Evolutionary conservation across 83 land plant species (phyloP), one percentile per base, ranked within the genome.

Genomic region (Picea engelmannii): DNA sequence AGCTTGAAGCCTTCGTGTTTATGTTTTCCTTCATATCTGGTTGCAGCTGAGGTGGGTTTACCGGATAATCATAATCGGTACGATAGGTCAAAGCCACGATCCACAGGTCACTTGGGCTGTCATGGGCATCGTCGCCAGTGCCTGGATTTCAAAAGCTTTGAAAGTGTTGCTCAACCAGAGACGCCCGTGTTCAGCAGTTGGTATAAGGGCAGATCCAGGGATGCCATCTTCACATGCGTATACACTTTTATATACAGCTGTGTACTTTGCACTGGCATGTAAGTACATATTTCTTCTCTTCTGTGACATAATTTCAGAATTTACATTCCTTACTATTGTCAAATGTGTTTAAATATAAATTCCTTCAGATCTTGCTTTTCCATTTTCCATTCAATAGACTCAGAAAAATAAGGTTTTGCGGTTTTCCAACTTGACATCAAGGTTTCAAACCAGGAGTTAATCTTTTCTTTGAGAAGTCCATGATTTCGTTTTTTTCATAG

Each of bases 171-270:
- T 95, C 23, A 93, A 93, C 62, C 95, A 93, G 52, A 84, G 89
- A 79, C 82, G 96, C 4, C 98, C 95, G 23, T 52, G 59, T 27
- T 27, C 31, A 27, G 31, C 31, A 27, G 31, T 27, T 27, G 31
- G 31, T 27, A 27, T 27, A 27, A 89, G 81, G 83, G 79, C 89
- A 24, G 96, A 87, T 66, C 92, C 95, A 52, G 95, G 98, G 59
- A 95, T 95, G 98, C 98, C 98, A 16, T 95, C 96, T 49, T 89
- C 95, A 8, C 98, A 95, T 86, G 93, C 98, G 16, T 93, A 93
- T 31, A 89, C 90, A 70, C 83, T 95, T 64, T 86, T 82, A 70
- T 93, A 79, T 82, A 47, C 84, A 0, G 81, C 81, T 9, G 40
- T 74, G 2, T 92, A 86, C 80, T 74, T 82, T 15, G 31, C 88